These are phyloP conservation scores for Gigaspora rosea DNA, from an alignment of 192 early-diverging fungal species.

Conservation along the genomic window DNA sequence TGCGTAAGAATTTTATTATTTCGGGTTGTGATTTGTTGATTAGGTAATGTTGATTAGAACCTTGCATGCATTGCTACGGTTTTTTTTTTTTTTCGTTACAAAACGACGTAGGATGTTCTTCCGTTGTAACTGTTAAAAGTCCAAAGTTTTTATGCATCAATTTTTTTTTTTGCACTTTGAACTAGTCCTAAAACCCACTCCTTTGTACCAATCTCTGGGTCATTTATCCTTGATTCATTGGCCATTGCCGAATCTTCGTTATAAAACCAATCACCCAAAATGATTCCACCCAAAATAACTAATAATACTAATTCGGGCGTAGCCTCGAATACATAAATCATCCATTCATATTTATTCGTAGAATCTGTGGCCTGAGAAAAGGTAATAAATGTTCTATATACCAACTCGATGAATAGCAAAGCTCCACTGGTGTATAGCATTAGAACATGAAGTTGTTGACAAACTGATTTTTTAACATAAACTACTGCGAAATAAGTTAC, in stretches of 20 bases:
- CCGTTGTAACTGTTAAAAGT: too few relatives aligned
- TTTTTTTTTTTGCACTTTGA: too few relatives aligned
- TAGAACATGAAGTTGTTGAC: neutral
- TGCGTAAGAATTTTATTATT: too few relatives aligned
- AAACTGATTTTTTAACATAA: neutral
- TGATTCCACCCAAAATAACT: conserved; percentile 13
- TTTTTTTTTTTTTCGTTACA: too few relatives aligned
- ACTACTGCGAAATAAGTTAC: conserved; percentile 8
- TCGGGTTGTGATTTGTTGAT: too few relatives aligned
- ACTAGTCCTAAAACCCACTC: too few relatives aligned
- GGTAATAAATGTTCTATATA: neutral
- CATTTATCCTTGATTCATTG: too few relatives aligned
- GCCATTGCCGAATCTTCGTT: conserved; percentile 35
- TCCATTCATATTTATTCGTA: neutral
- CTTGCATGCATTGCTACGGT: too few relatives aligned
- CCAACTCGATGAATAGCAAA: conserved; percentile 19
- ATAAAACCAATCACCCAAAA: conserved; percentile 31
- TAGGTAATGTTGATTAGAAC: too few relatives aligned
- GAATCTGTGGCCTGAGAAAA: neutral
- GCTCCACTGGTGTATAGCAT: conserved; percentile 1
- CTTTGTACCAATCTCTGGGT: too few relatives aligned
- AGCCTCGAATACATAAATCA: conserved; percentile 13
- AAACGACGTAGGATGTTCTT: too few relatives aligned
- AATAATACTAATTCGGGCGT: conserved; percentile 10
- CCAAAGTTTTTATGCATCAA: too few relatives aligned